A percentile compares a stretch with the other conserved stretches of the same genome.
Evolutionary conservation across 169 alveolate genomes (phyloP).

Genomic region (Miamiensis avidus): DNA sequence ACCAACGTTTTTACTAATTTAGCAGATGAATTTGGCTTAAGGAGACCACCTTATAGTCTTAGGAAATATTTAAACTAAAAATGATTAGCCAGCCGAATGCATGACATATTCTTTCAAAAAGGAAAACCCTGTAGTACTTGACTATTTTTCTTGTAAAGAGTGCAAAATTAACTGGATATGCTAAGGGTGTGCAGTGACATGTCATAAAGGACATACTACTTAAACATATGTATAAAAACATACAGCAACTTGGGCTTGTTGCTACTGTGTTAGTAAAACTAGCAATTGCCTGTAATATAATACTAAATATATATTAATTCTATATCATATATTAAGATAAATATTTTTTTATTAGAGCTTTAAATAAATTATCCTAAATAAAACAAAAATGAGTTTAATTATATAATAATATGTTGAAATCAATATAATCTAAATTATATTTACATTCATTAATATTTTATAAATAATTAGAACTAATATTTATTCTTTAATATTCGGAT

Average conservation of each 20-base stretch:
- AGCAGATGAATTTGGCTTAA: background rate
- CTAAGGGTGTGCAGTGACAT: slow-evolving; percentile 8
- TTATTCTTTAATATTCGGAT: no score
- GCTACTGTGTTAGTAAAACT: slow-evolving; percentile 36
- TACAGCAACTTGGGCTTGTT: slow-evolving; percentile 36
- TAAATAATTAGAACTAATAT: no score
- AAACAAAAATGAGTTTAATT: no score
- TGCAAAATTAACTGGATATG: slow-evolving; percentile 31
- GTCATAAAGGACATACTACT: slow-evolving; percentile 24
- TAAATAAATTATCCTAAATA: slow-evolving; percentile 3
- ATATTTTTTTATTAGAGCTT: slow-evolving; percentile 1
- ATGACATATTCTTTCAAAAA: slow-evolving; percentile 20
- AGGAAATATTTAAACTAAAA: slow-evolving; percentile 1
- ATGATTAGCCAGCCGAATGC: slow-evolving; percentile 21
- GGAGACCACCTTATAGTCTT: background rate
- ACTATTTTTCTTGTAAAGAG: slow-evolving; percentile 20
- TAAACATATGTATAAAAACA: slow-evolving; percentile 1
- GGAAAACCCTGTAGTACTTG: slow-evolving; percentile 17
- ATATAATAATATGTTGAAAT: no score
- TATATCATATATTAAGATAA: no score
- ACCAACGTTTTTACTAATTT: no score
- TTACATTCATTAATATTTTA: no score
- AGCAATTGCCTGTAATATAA: slow-evolving; percentile 24
- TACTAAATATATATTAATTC: background rate
- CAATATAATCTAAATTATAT: no score